Conservation (phyloP, 2,329 filamentous ascomycete species). For the Fusarium fujikuroi region DNA sequence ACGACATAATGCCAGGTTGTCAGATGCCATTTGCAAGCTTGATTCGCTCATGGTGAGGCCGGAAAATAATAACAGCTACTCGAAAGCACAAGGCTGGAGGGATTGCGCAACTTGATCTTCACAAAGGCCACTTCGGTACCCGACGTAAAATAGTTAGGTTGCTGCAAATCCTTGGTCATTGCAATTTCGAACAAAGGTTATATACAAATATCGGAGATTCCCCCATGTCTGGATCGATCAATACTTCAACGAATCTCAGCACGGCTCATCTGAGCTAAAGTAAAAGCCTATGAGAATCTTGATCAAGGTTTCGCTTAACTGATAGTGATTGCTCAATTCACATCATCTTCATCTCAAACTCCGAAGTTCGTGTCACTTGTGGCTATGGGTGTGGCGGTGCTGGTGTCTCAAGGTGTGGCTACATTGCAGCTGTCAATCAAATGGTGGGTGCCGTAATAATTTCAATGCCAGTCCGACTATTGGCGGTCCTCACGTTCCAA, state of each 20-base stretch:
- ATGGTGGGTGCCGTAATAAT: conserved; percentile 21
- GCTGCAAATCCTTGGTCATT: conserved; percentile 6
- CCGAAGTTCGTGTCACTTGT: conserved; percentile 12
- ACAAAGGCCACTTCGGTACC: background rate
- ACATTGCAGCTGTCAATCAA: conserved; percentile 30
- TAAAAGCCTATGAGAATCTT: background rate
- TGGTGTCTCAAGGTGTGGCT: conserved; percentile 26
- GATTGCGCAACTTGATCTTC: background rate
- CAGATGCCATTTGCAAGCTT: background rate
- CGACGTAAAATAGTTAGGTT: background rate
- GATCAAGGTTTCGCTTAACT: conserved; percentile 27
- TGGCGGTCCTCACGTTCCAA: conserved; percentile 8
- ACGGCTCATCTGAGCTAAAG: background rate
- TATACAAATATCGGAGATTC: conserved; percentile 13
- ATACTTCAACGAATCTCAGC: background rate
- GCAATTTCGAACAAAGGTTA: conserved; percentile 6
- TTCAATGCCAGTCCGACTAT: conserved; percentile 26
- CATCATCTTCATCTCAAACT: background rate
- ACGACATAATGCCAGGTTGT: background rate
- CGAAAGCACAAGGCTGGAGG: background rate
- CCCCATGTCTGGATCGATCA: conserved; percentile 20
- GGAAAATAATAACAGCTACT: background rate
- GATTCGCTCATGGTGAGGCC: background rate
- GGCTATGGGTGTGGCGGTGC: conserved; percentile 21
- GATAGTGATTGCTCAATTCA: background rate